Base-by-base conservation (phyloP, 768 basidiomycete species). In the Cubamyces lactineus region DNA sequence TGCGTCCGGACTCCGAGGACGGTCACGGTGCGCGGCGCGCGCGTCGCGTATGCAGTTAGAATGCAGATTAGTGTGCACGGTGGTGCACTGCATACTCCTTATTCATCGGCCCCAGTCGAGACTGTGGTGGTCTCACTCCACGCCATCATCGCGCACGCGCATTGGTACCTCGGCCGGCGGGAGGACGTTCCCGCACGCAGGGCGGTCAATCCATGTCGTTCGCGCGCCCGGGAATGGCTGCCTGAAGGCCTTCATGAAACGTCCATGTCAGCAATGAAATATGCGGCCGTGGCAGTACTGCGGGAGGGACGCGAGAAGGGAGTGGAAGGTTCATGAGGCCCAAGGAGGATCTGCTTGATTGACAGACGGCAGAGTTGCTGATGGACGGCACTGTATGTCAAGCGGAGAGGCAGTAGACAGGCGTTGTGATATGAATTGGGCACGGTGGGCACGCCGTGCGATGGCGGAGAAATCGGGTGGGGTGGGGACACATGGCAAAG, bases 291-390 rank as follows among this genome's bases (percentile, higher is more conserved):
- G 26, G 24, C 48, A 17, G 13, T 23, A 23, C 26, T 16, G 42
- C 6, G 28, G 53, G 26, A 23, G n/a, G 39, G 15, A 11, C 3
- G 28, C 28, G 19, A n/a, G 43, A 46, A 46, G 30, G 34, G 30
- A 48, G 30, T 34, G 16, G 51, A 53, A 57, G 41, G 38, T 46
- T 19, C 19, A 53, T 23, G 26, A 42, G n/a, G n/a, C n/a, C n/a
- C n/a, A n/a, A n/a, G n/a, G n/a, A n/a, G 45, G 57, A 58, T 58
- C 57, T 50, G 57, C 57, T 42, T 24, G 40, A 42, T 50, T 58
- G 57, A 28, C 57, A 49, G 47, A 48, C 13, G 24, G 19, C 16
- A 3, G 7, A 49, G 39, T 21, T 19, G 28, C 5, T 21, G 19
- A 26, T 23, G 17, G 26, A 54, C 50, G 48, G 42, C 9, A 5